Base-by-base conservation (phyloP, 2,329 filamentous ascomycete genomes). In the Colletotrichum sp. region DNA sequence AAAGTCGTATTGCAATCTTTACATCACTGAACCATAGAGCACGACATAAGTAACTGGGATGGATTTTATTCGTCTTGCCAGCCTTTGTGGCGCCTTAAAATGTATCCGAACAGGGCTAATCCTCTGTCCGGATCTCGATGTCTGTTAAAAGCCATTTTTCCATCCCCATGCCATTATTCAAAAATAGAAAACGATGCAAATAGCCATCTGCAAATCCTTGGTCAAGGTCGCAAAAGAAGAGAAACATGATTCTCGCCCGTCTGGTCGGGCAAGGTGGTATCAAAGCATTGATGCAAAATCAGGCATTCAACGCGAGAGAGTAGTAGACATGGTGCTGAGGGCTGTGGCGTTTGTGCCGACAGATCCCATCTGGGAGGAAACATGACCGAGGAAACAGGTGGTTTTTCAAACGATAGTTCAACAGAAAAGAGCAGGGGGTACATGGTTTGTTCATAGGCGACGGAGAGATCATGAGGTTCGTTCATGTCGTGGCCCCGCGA, bases 401-500 rank as follows among this genome's bases (percentile, higher is more conserved):
- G 21, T 71, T 26, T 39, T 57, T 63, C 21, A 36, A 30, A 34
- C 69, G 71, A 34, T 21, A n/a, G 39, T 26, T 28, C 26, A 44
- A 70, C 34, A 66, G 62, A 24, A 64, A 30, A 52, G 63, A 36
- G 49, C 32, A 44, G 44, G 44, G 18, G n/a, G 32, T 75, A 68
- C 52, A 67, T 71, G 62, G 18, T n/a, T 75, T 55, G 28, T 71
- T 71, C 66, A 32, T 76, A 64, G 24, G 49, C 66, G 52, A 75
- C 32, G 49, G 30, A 62, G 66, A 71, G 52, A 67, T 76, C 75
- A 49, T 76, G 52, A 57, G 32, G 44, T 67, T 76, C 75, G 44
- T 76, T 76, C 63, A 68, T 55, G 66, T 75, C 75, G 72, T 76
- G 60, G 72, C 75, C 63, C 52, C 66, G 59, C 72, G 65, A 30